These are phyloP conservation scores for Quercus glauca DNA, from an alignment of 306 rosid genomes.

Conservation along the genomic window DNA sequence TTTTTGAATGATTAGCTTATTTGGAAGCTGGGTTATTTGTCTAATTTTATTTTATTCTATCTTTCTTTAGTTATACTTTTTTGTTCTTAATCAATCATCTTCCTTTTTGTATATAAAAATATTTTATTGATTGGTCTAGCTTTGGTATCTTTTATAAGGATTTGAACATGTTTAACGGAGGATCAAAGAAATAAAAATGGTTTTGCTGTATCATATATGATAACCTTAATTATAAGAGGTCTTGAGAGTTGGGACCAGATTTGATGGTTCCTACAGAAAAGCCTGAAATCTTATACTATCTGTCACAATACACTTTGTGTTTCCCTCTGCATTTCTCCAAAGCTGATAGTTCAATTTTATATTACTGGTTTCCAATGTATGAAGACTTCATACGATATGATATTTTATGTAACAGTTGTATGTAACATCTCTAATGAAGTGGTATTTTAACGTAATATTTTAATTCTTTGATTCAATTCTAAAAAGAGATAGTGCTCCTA, in stretches of 20 bases:
- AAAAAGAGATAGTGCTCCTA: no score
- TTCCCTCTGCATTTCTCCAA: no score
- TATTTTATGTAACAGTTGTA: no score
- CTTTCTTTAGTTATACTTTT: background rate
- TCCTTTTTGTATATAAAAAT: conserved; percentile 15
- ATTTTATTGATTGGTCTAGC: conserved; percentile 16
- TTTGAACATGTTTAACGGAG: background rate
- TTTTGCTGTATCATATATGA: background rate
- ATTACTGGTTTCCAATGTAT: no score
- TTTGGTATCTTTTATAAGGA: conserved; percentile 39
- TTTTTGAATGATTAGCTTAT: conserved; percentile 17
- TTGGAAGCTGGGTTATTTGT: background rate
- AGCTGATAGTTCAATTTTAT: no score
- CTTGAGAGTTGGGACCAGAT: background rate
- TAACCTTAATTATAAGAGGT: background rate
- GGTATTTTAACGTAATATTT: no score
- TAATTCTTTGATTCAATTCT: no score
- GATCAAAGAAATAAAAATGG: background rate
- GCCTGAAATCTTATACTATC: no score
- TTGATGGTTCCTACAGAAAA: background rate
- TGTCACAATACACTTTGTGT: no score
- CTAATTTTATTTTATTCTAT: conserved; percentile 16
- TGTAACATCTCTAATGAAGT: no score
- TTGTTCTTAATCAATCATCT: conserved; percentile 23
- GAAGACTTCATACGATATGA: no score